phyloP scores from a whole-genome alignment of 73 alveolate genomes.

The Effrenium voratum region DNA sequence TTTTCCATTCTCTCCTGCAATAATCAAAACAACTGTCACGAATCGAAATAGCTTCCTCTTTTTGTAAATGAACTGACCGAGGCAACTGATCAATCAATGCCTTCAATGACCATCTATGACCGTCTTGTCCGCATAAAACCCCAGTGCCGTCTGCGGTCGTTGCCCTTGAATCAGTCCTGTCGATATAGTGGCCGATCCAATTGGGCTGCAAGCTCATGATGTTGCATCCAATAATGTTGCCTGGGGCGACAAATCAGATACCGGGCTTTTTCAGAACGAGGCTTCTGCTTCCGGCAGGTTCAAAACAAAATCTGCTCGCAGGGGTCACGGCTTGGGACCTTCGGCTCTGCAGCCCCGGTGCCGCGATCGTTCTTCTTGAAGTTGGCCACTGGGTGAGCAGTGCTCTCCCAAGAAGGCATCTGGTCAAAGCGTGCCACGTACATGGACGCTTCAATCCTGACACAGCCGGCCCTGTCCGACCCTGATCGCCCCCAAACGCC shows the following conservation, averaged over 20 bases:
- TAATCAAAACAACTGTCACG: too few species aligned
- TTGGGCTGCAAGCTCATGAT: slow-evolving; percentile 85
- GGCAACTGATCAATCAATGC: too few species aligned
- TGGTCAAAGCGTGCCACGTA: slow-evolving; percentile 83
- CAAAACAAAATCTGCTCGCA: not conserved
- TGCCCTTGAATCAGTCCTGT: slow-evolving; percentile 3
- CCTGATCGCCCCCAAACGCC: not conserved
- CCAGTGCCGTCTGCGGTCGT: not conserved
- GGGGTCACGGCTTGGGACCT: not conserved
- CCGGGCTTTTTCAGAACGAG: not conserved
- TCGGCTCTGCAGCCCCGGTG: not conserved
- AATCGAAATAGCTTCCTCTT: too few species aligned
- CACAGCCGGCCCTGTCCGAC: not conserved
- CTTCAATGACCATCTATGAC: too few species aligned
- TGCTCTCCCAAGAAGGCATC: slow-evolving; percentile 89
- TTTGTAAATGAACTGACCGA: too few species aligned
- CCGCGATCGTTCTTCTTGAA: slow-evolving; percentile 92
- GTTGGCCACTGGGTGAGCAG: slow-evolving; percentile 80
- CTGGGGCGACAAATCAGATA: not conserved
- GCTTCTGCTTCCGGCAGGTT: not conserved
- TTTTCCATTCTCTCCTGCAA: too few species aligned
- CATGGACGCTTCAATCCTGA: slow-evolving; percentile 63
- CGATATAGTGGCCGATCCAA: slow-evolving; percentile 78
- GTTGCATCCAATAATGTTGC: slow-evolving; percentile 84
- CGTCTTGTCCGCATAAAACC: too few species aligned